Percentiles rank a stretch among this genome's conserved stretches.
These are phyloP conservation scores for Sporothrix dimorphospora DNA, from an alignment of 2,329 filamentous ascomycete species.

Conservation along the genomic window DNA sequence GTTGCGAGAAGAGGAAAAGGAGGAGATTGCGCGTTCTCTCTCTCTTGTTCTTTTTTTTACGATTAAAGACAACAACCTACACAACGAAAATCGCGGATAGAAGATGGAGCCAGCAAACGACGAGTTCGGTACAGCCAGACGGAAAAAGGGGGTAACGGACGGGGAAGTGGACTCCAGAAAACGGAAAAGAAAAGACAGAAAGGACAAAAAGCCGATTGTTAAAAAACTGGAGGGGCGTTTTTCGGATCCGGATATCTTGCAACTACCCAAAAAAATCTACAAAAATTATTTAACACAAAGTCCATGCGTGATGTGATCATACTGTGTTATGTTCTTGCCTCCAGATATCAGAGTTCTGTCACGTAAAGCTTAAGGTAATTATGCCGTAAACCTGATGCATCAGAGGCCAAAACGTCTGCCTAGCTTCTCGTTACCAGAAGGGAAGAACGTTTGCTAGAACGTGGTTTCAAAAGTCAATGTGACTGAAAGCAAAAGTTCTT, in stretches of 20 bases:
- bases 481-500: too few relatives aligned
- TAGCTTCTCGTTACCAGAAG: too few relatives aligned
- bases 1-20: not conserved
- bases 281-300: slow-evolving; percentile 43
- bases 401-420: not conserved
- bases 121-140: slow-evolving; percentile 42
- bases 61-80: slow-evolving; percentile 24
- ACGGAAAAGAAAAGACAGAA: slow-evolving; percentile 25
- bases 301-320: not conserved
- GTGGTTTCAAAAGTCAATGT: too few relatives aligned
- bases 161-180: slow-evolving; percentile 1
- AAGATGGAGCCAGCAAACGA: slow-evolving; percentile 66
- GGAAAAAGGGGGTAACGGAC: slow-evolving; percentile 46
- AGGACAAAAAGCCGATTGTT: slow-evolving; percentile 21
- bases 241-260: slow-evolving; percentile 83
- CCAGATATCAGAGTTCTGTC: not conserved
- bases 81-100: slow-evolving; percentile 58
- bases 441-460: too few relatives aligned
- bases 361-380: too few relatives aligned
- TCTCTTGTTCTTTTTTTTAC: slow-evolving; percentile 24
- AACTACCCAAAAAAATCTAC: slow-evolving; percentile 52
- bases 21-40: not conserved
- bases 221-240: slow-evolving; percentile 61
- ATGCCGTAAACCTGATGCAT: too few relatives aligned
- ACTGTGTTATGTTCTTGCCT: not conserved